Base-by-base conservation (phyloP, 345 rosid genomes). In the Eucalyptus marginata region DNA sequence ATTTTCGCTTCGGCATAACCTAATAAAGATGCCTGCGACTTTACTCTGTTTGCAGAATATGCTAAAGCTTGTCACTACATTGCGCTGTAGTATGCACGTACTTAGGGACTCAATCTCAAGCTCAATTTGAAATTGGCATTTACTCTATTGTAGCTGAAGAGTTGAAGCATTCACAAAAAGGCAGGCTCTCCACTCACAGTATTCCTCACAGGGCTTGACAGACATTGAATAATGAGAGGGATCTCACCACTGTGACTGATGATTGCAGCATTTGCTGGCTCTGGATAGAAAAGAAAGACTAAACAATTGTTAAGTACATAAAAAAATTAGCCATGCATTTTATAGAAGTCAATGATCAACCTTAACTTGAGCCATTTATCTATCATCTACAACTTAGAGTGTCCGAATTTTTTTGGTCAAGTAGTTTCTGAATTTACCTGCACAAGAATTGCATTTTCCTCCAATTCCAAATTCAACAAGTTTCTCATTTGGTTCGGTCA, bases 401-500 rank as follows among this genome's bases (percentile, higher is more conserved):
- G 51, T 49, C 51, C 16, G 51, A 49, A 49, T 49, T 49, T 49
- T 49, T 49, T 49, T 49, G 51, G 51, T 49, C 51, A 49, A 49
- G 16, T 13, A 49, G 51, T 52, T 68, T 27, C 54, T 79, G 86
- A 89, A 89, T 90, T 90, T 86, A 96, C 99, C 99, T 13, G 93
- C 97, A 94, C 93, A 94, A 43, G 97, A 91, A 88, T 97, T 97
- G 92, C 98, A 97, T 88, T 96, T 87, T 66, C 99, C 99, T 89
- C 99, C 99, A 29, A 94, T 49, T 13, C 98, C 97, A 87, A 96
- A 97, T 89, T 97, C 99, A 10, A 96, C 92, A 49, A 97, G 96
- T 93, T 92, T 97, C 95, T 97, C 99, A 90, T 95, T 97, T 86
- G 96, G 96, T 92, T 96, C 96, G 50, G 99, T 94, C 71, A 96